Conservation (phyloP, 2,329 filamentous ascomycete genomes). For the Aspergillus flavus region DNA sequence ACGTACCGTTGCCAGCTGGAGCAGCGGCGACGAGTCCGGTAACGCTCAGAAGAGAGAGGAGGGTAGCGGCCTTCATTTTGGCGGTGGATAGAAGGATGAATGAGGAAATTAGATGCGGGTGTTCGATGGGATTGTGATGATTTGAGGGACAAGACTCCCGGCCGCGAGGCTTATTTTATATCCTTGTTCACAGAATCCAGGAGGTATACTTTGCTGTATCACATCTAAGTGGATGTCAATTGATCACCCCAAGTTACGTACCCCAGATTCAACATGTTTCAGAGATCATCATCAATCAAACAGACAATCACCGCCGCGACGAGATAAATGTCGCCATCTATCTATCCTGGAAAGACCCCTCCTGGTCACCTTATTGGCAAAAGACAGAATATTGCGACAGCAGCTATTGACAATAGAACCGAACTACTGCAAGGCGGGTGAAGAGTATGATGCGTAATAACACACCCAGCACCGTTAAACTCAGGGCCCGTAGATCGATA, state of each 20-base stretch:
- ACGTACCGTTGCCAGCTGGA: neutral
- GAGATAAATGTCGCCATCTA: neutral
- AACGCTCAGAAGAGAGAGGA: slow-evolving; percentile 10
- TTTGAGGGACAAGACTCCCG: neutral
- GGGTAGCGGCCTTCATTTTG: slow-evolving; percentile 10
- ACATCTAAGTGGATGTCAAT: neutral
- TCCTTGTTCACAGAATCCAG: neutral
- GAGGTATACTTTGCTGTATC: neutral
- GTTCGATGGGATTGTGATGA: neutral
- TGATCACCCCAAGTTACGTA: neutral
- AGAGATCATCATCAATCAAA: neutral
- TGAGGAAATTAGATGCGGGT: neutral
- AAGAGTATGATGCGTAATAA: neutral
- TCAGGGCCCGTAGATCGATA: neutral
- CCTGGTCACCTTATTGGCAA: neutral
- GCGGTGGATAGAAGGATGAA: neutral
- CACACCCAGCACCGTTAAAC: neutral
- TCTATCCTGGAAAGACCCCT: neutral
- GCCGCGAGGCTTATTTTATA: neutral
- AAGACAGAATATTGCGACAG: neutral
- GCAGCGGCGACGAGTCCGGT: slow-evolving; percentile 6
- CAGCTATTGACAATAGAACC: neutral
- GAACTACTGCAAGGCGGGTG: neutral
- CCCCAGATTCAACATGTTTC: too few relatives aligned
- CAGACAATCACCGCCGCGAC: neutral